Percentiles rank a stretch among this genome's conserved stretches.
Evolutionary conservation across 441 rosid genomes (phyloP).

Genomic region (Pelargonium australe): DNA sequence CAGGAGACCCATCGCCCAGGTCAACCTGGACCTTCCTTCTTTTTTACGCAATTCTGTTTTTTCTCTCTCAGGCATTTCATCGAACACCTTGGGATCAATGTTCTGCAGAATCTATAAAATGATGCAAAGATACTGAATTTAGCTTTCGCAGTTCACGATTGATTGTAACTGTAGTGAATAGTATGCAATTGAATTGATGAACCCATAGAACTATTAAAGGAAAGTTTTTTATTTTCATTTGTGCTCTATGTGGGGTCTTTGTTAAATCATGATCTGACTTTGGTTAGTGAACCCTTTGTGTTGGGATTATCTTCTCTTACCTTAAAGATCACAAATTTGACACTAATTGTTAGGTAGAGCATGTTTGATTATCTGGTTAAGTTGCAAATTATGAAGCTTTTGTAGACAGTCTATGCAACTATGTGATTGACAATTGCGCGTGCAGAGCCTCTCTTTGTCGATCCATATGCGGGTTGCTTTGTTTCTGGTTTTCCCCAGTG

Average conservation of each 20-base stretch:
- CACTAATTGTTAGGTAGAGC: neutral
- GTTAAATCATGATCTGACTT: neutral
- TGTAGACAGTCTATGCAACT: neutral
- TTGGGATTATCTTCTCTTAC: neutral
- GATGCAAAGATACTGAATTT: neutral
- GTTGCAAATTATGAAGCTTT: neutral
- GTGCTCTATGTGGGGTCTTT: too few relatives aligned
- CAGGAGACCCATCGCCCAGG: slow-evolving; percentile 78
- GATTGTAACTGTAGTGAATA: neutral
- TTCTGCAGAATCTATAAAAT: neutral
- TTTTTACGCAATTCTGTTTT: neutral
- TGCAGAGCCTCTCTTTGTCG: slow-evolving; percentile 79
- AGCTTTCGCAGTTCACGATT: neutral
- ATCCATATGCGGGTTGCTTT: slow-evolving; percentile 84
- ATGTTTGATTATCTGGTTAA: neutral
- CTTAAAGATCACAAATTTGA: neutral
- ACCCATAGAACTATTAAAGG: too few relatives aligned
- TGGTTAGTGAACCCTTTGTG: neutral
- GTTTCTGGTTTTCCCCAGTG: slow-evolving; percentile 39
- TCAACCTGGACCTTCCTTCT: neutral
- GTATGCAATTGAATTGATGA: neutral
- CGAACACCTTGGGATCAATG: neutral
- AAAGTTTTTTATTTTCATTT: too few relatives aligned
- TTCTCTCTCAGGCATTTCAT: too few relatives aligned
- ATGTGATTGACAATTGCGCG: slow-evolving; percentile 14